Conservation (phyloP, 1,139 yeast species). For the Pichia sp. region DNA sequence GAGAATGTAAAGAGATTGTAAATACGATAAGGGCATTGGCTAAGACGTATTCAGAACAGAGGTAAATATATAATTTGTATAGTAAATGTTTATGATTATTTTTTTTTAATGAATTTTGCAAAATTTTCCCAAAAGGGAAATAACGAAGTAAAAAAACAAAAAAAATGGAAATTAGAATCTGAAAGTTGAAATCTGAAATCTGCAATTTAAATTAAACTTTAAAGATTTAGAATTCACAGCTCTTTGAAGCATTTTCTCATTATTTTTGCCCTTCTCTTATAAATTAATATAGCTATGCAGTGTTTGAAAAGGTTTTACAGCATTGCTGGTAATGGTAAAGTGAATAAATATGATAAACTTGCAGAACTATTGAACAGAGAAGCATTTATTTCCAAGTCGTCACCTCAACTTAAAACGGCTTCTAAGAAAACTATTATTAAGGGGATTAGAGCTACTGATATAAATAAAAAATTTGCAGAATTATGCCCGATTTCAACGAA, state of each 20-base stretch:
- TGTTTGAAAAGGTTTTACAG: neutral
- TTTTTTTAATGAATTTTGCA: too few relatives aligned
- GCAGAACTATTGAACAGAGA: neutral
- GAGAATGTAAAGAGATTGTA: slow-evolving; percentile 71
- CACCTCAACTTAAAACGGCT: too few relatives aligned
- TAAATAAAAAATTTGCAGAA: neutral
- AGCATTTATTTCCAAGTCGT: neutral
- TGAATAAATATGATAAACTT: neutral
- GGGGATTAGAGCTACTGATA: neutral
- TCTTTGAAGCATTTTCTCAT: too few relatives aligned
- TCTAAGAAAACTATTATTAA: neutral
- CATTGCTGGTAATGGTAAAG: neutral
- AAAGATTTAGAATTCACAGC: too few relatives aligned
- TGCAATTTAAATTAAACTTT: too few relatives aligned
- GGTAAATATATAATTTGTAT: too few relatives aligned
- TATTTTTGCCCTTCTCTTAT: too few relatives aligned
- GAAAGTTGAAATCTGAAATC: too few relatives aligned
- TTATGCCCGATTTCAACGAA: neutral
- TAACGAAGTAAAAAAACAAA: too few relatives aligned
- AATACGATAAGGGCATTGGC: slow-evolving; percentile 42
- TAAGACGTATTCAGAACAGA: neutral
- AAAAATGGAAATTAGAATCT: too few relatives aligned
- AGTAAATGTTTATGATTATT: too few relatives aligned
- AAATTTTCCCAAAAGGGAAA: too few relatives aligned
- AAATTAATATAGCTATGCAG: neutral